Base-by-base conservation (phyloP, 2,329 filamentous ascomycete species). In the Verticillium albo-atrum region DNA sequence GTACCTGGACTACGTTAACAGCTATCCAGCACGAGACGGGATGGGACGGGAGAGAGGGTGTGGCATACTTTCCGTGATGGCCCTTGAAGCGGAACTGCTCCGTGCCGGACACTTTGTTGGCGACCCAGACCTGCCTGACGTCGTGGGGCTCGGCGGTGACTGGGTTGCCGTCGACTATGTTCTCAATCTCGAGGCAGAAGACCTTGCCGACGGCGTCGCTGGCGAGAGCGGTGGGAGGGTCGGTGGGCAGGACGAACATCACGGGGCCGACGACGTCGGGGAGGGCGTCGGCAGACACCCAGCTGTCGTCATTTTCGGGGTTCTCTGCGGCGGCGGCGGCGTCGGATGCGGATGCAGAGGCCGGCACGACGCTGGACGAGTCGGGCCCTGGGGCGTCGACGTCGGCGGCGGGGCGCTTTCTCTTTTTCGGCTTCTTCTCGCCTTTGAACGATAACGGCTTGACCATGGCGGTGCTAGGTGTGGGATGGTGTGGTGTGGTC, bases 391-490 rank as follows among this genome's bases (percentile, higher is more conserved):
- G 42, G 14, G 74, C 72, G 28, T 78, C 75, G 61, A 80, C 77
- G 51, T 85, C 79, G 51, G 77, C 77, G 57, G 80, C 79, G 54
- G 82, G 76, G 67, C 90, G 87, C 82, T 97, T 97, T 73, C 92
- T 85, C 81, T 97, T 97, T 76, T 95, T 97, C 61, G 85, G 78
- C 78, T 95, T 95, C 76, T 96, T 97, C 78, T 99, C 95, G 80
- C 95, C 95, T 78, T 99, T 99, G 82, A 99, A 99, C 55, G 87
- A 82, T 60, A 99, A 84, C 54, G 94, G 88, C 74, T 96, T 97
- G 67, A 96, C 89, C 90, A 95, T 95, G 62, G 64, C 76, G 67
- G 52, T 62, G 59, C 55, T 23, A 26, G 27, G 53, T 56, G 50
- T n/a, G 53, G 56, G 54, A 47, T 55, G 35, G 51, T 9, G 9